Evolutionary conservation across 192 early-diverging fungal species (phyloP).

Genomic region (Umbelopsis vinacea): DNA sequence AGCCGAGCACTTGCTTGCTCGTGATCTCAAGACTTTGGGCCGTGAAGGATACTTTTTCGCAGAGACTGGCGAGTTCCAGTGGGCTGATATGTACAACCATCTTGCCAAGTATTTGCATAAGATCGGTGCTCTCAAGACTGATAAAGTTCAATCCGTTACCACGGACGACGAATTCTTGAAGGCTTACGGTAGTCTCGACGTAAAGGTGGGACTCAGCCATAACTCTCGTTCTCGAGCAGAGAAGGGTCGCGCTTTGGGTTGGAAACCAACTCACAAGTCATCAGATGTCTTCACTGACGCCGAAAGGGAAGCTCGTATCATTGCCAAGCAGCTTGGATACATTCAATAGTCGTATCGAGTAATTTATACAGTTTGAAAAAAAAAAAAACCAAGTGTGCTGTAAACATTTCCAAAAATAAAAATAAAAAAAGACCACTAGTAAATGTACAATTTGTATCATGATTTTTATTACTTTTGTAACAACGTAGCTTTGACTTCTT

Average conservation of each 20-base stretch:
- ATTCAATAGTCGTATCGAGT: neutral
- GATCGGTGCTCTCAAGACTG: constrained; percentile 14
- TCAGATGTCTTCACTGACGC: constrained; percentile 20
- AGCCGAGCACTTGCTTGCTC: neutral
- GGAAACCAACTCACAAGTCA: constrained; percentile 14
- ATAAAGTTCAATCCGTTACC: neutral
- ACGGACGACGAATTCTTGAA: neutral
- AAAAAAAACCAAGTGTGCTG: too few relatives aligned
- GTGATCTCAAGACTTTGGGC: constrained; percentile 19
- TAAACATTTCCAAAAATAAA: too few relatives aligned
- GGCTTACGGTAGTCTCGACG: neutral
- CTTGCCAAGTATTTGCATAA: neutral
- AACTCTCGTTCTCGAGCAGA: constrained; percentile 17
- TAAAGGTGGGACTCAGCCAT: neutral
- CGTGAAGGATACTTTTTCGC: constrained; percentile 23
- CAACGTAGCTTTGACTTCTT: neutral
- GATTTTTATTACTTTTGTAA: neutral
- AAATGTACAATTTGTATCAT: neutral
- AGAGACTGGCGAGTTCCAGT: constrained; percentile 12
- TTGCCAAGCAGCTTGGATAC: constrained; percentile 14
- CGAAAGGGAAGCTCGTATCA: neutral
- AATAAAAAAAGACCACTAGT: too few relatives aligned
- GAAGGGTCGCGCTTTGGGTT: constrained; percentile 14
- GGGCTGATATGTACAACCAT: constrained; percentile 2
- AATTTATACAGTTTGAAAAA: too few relatives aligned